Evolutionary conservation across 139 green algal species (phyloP), one percentile per base, ranked within the genome.

Genomic region (Micractinium sp.): DNA sequence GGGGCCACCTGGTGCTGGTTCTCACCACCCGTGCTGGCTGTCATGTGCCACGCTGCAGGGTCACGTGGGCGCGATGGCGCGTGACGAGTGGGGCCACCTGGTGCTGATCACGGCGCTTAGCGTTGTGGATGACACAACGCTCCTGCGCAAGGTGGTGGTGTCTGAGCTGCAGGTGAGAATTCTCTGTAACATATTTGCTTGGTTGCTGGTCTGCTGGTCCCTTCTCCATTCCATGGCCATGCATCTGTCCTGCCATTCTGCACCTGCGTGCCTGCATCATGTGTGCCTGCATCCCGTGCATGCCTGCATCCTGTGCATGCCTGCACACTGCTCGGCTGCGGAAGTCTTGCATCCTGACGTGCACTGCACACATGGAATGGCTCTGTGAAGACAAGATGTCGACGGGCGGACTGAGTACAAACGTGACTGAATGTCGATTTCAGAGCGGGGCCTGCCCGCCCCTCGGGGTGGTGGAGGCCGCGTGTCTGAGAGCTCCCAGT

Each of bases 71-170:
- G 89, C 94, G 76, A 95, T 95, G 89, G 94, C 93, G 1, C 67
- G 87, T 35, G 96, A 99, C 76, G 95, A 98, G 91, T 98, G 95
- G 95, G 96, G 92, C 33, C 91, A 96, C 91, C 81, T 94, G 3
- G 92, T 95, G 29, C 91, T 98, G 41, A 92, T 94, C 66, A 94
- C 92, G 23, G 93, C 93, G 12, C 93, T 99, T 38, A 88, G 29
- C 2, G 92, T 95, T 20, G 92, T 96, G 81, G 97, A 99, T 90
- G 97, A 99, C 95, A 99, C 97, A 0, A 85, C 92, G 1, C 92
- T 98, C 31, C 92, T 96, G 9, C 76, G 87, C 87, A 98, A 98
- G 90, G 60, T 91, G 7, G 75, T 99, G 0, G 63, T 98, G 56
- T 33, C 90, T 16, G 96, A 97, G 61, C 82, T 98, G 63, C 69